A percentile compares a stretch with the other conserved stretches of the same genome.
Conservation (phyloP, 495 filamentous ascomycete genomes). For the Penicillium bovifimosum region DNA sequence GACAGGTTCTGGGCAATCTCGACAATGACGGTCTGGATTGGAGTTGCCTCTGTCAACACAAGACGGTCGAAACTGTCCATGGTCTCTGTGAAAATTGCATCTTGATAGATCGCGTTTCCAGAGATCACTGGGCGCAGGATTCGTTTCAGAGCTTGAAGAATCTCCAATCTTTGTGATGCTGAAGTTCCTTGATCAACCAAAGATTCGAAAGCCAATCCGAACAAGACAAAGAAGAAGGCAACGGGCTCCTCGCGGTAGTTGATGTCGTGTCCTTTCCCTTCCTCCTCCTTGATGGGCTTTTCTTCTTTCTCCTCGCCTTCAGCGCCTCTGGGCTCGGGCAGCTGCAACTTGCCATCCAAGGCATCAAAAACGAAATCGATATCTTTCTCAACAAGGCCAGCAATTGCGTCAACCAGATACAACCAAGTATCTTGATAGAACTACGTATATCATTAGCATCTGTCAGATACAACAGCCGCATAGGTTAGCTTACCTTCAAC, state of each 20-base stretch:
- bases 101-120: conserved; percentile 92
- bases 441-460: conserved; percentile 31
- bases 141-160: conserved; percentile 87
- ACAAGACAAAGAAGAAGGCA: conserved; percentile 98
- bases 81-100: conserved; percentile 92
- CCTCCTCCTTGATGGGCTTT: conserved; percentile 36
- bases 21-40: conserved; percentile 88
- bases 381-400: conserved; percentile 94
- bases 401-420: conserved; percentile 93
- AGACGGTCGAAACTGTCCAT: conserved; percentile 95
- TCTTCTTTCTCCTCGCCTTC: conserved; percentile 48
- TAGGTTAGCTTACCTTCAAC: conserved; percentile 51
- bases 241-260: conserved; percentile 98
- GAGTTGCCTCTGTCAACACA: conserved; percentile 79
- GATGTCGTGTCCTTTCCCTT: conserved; percentile 65
- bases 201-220: conserved; percentile 93
- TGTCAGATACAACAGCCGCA: neutral
- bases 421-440: conserved; percentile 99
- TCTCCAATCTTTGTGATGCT: conserved; percentile 78
- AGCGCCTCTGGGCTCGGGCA: conserved; percentile 13
- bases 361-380: conserved; percentile 97
- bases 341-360: conserved; percentile 68
- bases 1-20: conserved; percentile 88
- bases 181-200: conserved; percentile 73
- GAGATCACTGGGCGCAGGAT: conserved; percentile 93